Base-by-base conservation (phyloP, 176 grass and related monocot genomes). In the Aegilops sharonensis region DNA sequence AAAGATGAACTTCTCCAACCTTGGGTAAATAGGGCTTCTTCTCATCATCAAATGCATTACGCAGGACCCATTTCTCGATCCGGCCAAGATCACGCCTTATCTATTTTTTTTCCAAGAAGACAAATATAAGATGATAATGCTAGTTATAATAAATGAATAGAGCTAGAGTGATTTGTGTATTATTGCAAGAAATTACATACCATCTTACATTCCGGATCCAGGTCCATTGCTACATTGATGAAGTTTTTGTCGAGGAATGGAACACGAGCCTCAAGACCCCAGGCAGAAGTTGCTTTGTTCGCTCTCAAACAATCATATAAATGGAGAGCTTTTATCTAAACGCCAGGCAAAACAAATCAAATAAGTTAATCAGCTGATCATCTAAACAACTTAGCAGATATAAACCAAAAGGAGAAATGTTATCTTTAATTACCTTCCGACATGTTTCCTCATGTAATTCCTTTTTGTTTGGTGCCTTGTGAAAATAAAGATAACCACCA, bases 121-220 rank as follows among this genome's bases (percentile, higher is more conserved):
- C 9, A 84, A 57, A 27, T 32, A 75, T 56, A 75, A 18, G 59
- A 6, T 36, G 2, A 69, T n/a, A 4, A 15, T 82, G 39, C 12
- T 54, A 14, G 12, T 40, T 86, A 65, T 3, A 83, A 50, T 56
- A 30, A 14, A 78, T 78, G 2, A 29, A 73, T 37, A 40, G 3
- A 89, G 21, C 32, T 66, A 67, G 25, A 39, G 25, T 37, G 36
- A 87, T 20, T 30, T 29, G 64, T 34, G 14, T 34, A 68, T 68
- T 34, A 68, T 75, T 30, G 42, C 42, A 75, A 45, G 70, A 45
- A 14, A 50, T 25, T 68, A 84, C 87, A 78, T 85, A 99, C 97
- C 97, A 99, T 96, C 88, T 99, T 99, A 92, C 92, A 99, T 88
- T 96, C 97, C 75, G 94, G 97, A 91, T 99, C 89, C 50, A 99